Evolutionary conservation across 2,329 filamentous ascomycete genomes (phyloP).

Genomic region (Tolypocladium amazonense): DNA sequence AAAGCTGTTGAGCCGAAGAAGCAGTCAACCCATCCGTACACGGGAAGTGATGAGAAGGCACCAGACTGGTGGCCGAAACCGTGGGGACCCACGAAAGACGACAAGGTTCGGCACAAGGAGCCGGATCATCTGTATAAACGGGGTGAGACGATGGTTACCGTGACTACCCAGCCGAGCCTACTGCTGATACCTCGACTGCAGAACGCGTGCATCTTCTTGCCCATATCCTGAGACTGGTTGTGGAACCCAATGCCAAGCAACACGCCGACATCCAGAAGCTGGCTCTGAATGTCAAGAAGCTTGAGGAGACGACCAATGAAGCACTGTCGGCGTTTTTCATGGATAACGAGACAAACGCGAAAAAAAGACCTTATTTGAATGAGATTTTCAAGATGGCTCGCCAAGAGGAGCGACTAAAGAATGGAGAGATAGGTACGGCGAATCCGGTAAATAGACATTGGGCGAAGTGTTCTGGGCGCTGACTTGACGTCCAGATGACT

Average conservation of each 20-base stretch:
- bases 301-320: conserved; percentile 49
- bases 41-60: conserved; percentile 48
- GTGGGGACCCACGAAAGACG: conserved; percentile 37
- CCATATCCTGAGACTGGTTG: conserved; percentile 49
- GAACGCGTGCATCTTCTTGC: conserved; percentile 48
- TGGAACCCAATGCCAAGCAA: conserved; percentile 37
- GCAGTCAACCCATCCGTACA: conserved; percentile 65
- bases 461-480: background rate
- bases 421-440: conserved; percentile 45
- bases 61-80: conserved; percentile 58
- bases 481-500: conserved; percentile 29
- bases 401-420: conserved; percentile 43
- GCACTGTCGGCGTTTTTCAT: conserved; percentile 47
- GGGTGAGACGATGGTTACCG: conserved; percentile 31
- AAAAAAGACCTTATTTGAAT: conserved; percentile 44
- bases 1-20: conserved; percentile 69
- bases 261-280: conserved; percentile 42
- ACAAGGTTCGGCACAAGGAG: conserved; percentile 56
- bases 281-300: conserved; percentile 39
- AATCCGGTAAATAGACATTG: no score
- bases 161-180: background rate
- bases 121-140: conserved; percentile 62
- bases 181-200: conserved; percentile 14
- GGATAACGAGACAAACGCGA: conserved; percentile 43
- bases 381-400: conserved; percentile 53